phyloP scores from a whole-genome alignment of 2,329 filamentous ascomycete species.

The Colletotrichum neosansevieriae region DNA sequence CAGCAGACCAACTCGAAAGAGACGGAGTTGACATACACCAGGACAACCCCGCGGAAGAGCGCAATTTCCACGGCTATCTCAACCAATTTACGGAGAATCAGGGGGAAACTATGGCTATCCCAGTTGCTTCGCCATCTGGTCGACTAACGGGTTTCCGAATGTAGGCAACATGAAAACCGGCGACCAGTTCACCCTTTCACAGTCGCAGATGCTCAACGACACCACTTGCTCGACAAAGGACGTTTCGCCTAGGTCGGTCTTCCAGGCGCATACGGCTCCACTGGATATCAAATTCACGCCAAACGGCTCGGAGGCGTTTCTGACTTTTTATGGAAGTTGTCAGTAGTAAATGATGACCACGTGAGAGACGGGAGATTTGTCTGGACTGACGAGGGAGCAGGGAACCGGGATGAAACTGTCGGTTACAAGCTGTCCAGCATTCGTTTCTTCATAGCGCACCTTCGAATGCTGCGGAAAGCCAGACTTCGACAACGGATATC shows the following conservation, averaged over 20 bases:
- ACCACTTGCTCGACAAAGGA: slow-evolving; percentile 54
- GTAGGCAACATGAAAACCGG: slow-evolving; percentile 56
- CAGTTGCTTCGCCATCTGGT: slow-evolving; percentile 76
- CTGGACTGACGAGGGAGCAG: slow-evolving; percentile 43
- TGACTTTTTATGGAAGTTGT: slow-evolving; percentile 76
- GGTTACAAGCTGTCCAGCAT: slow-evolving; percentile 60
- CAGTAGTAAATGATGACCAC: slow-evolving; percentile 41
- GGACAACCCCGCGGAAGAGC: slow-evolving; percentile 77
- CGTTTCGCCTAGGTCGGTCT: slow-evolving; percentile 67
- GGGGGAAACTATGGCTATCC: slow-evolving; percentile 78
- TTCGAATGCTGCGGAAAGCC: slow-evolving; percentile 54
- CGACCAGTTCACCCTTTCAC: slow-evolving; percentile 59
- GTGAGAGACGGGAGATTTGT: no score
- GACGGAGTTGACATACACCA: slow-evolving; percentile 69
- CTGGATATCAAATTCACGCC: slow-evolving; percentile 73
- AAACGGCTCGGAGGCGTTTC: slow-evolving; percentile 65
- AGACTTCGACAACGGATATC: slow-evolving; percentile 61
- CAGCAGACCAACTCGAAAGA: slow-evolving; percentile 70
- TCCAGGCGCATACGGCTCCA: slow-evolving; percentile 72
- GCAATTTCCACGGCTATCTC: slow-evolving; percentile 76
- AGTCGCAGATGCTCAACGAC: slow-evolving; percentile 53
- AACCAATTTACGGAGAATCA: slow-evolving; percentile 46
- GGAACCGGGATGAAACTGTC: slow-evolving; percentile 55
- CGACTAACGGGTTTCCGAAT: slow-evolving; percentile 55
- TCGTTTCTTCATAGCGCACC: slow-evolving; percentile 59